Evolutionary conservation across 768 basidiomycete species (phyloP), one percentile per base, ranked within the genome.

Genomic region (Russula sp.): DNA sequence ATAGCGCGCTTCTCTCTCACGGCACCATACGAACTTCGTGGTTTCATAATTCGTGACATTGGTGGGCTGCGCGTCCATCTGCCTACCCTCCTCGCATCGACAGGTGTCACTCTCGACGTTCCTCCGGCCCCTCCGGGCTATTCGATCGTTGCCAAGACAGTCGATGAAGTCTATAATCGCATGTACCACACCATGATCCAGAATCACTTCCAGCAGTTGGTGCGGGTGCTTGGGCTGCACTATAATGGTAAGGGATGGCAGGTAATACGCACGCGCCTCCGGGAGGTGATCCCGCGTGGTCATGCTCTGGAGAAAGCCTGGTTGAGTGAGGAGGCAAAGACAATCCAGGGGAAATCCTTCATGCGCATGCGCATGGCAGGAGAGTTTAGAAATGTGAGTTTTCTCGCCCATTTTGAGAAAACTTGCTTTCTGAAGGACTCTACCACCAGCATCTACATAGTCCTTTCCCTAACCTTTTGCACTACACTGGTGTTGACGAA

Each of bases 161-260:
- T 81, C 39, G 80, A 83, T 51, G 82, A 83, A 36, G 82, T 83
- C 43, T 82, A 83, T 65, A 78, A 75, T 39, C 75, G 79, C 56
- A 79, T 81, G 77, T 83, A 83, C 65, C 83, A 83, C 72, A 79
- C 81, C 2, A 73, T 81, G 62, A 76, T 83, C 56, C 81, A 83
- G 70, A 83, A 83, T 63, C 82, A 84, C 54, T 72, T 84, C 35
- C 83, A 84, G 66, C 82, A 80, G 62, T 76, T 83, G 46, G 80
- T 83, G 58, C 78, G 83, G 2, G 78, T 84, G 6, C 77, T 84
- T 58, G 81, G 75, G 11, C 71, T 84, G 16, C 83, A 84, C 68
- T 81, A 83, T 66, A 79, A 76, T 51, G 81, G 82, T 18, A 71
- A 67, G n/a, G 82, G 81, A 4, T 84, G 82, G 80, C 72, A 71